Conservation (phyloP, 345 rosid genomes). For the Populus euphratica region DNA sequence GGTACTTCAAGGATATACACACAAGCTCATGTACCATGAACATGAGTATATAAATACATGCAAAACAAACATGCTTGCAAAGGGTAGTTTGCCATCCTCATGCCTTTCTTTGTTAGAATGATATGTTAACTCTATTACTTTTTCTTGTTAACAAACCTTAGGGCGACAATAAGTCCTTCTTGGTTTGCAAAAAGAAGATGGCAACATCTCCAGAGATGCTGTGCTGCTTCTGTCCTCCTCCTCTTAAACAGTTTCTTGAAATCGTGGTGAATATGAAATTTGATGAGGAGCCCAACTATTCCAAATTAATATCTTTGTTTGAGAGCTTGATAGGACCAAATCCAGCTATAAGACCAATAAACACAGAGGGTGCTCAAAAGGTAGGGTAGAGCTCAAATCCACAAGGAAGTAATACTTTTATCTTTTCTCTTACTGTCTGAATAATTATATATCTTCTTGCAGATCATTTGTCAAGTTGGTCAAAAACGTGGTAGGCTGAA, state of each 20-base stretch:
- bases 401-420: background rate
- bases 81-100: background rate
- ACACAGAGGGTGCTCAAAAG: constrained; percentile 39
- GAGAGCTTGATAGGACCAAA: constrained; percentile 31
- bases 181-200: constrained; percentile 40
- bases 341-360: constrained; percentile 37
- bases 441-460: constrained; percentile 19
- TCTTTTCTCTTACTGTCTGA: background rate
- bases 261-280: constrained; percentile 36
- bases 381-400: constrained; percentile 1
- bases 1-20: constrained; percentile 2
- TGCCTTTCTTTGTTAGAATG: background rate
- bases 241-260: constrained; percentile 31
- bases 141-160: background rate
- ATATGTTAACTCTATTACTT: background rate
- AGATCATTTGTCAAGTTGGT: constrained; percentile 60
- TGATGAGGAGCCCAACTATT: constrained; percentile 35
- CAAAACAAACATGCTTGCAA: background rate
- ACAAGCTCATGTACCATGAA: background rate
- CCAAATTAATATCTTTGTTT: constrained; percentile 30
- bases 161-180: constrained; percentile 37
- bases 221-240: constrained; percentile 32
- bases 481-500: constrained; percentile 35
- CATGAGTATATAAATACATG: background rate
- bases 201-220: constrained; percentile 32